These are phyloP conservation scores for Colletotrichum kahawae DNA, from an alignment of 2,329 filamentous ascomycete species.

Conservation along the genomic window DNA sequence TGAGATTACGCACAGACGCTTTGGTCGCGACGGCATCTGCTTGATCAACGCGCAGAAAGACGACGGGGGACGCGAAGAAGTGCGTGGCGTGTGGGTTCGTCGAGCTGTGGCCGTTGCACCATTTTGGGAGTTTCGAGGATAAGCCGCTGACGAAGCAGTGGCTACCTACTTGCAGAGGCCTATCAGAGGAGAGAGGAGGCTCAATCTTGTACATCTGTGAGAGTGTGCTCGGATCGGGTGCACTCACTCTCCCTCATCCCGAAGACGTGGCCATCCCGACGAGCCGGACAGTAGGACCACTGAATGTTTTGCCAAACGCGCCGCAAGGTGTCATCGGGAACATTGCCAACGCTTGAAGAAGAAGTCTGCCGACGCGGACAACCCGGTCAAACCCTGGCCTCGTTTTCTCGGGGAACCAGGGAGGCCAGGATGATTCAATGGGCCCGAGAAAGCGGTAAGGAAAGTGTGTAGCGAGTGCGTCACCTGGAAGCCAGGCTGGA, in stretches of 20 bases:
- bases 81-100: neutral
- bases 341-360: neutral
- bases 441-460: neutral
- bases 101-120: neutral
- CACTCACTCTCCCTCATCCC: neutral
- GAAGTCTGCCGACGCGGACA: neutral
- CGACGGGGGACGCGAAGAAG: neutral
- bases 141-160: neutral
- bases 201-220: neutral
- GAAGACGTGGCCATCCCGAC: neutral
- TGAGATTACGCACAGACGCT: neutral
- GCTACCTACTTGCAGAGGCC: neutral
- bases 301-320: neutral
- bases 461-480: neutral
- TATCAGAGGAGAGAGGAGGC: neutral
- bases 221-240: neutral
- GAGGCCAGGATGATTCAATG: neutral
- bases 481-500: slow-evolving; percentile 3
- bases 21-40: neutral
- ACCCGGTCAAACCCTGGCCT: neutral
- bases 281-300: neutral
- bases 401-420: neutral
- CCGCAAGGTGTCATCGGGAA: neutral
- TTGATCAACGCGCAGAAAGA: slow-evolving; percentile 1
- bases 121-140: neutral